phyloP scores from a whole-genome alignment of 2,329 filamentous ascomycete genomes.

The Parastagonospora nodorum region DNA sequence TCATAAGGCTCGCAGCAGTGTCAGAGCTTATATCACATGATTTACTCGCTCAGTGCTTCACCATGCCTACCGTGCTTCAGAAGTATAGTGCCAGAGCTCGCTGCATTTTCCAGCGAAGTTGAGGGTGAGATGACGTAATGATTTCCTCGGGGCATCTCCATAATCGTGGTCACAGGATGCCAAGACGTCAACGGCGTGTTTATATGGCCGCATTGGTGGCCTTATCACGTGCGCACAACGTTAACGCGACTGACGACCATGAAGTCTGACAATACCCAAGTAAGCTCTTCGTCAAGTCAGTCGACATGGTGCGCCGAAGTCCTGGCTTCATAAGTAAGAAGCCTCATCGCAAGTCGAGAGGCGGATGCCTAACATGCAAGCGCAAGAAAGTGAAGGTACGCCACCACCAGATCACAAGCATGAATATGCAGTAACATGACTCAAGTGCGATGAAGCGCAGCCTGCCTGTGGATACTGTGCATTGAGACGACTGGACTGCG shows the following conservation, averaged over 20 bases:
- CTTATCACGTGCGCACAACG: background rate
- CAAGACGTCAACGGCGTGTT: background rate
- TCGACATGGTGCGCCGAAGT: constrained; percentile 30
- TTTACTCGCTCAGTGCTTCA: too few relatives aligned
- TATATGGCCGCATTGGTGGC: background rate
- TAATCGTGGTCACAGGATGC: background rate
- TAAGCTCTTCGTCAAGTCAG: background rate
- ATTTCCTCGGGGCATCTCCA: constrained; percentile 1
- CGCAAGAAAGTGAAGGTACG: constrained; percentile 43
- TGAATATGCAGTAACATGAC: constrained; percentile 1
- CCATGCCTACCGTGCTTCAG: too few relatives aligned
- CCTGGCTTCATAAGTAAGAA: constrained; percentile 39
- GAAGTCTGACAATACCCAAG: background rate
- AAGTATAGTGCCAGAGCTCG: too few relatives aligned
- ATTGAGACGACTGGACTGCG: constrained; percentile 28
- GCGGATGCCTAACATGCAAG: constrained; percentile 40
- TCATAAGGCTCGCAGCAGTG: too few relatives aligned
- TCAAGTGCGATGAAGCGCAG: constrained; percentile 40
- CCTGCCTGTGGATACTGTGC: constrained; percentile 36
- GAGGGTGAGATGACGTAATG: constrained; percentile 10
- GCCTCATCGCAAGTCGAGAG: constrained; percentile 39
- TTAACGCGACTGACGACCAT: background rate
- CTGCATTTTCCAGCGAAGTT: background rate
- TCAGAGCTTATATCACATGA: too few relatives aligned
- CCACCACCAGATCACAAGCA: background rate